phyloP scores from a whole-genome alignment of 768 basidiomycete genomes.

The Holtermanniella nyarrowii region DNA sequence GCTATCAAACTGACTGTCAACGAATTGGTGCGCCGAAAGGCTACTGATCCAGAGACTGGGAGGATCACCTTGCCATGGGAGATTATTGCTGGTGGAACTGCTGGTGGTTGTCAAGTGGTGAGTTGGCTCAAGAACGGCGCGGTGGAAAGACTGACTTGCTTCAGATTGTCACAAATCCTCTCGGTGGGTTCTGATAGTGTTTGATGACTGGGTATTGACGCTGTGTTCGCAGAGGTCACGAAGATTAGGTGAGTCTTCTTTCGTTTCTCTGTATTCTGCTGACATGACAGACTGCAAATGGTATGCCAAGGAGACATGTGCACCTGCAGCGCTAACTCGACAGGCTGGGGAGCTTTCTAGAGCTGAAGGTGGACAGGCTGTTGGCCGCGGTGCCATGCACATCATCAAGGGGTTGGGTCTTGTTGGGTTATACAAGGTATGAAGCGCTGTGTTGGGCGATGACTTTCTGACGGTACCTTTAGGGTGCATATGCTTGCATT shows the following conservation, averaged over 20 bases:
- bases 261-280: not conserved
- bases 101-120: constrained; percentile 97
- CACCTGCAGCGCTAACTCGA: not conserved
- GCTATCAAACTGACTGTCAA: constrained; percentile 97
- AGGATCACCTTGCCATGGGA: constrained; percentile 88
- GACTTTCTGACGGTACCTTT: not conserved
- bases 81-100: constrained; percentile 76
- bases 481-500: constrained; percentile 74
- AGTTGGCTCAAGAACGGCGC: too few relatives aligned
- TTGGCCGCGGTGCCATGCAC: constrained; percentile 75
- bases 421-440: constrained; percentile 68
- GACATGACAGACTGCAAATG: constrained; percentile 31
- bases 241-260: constrained; percentile 20
- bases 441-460: not conserved
- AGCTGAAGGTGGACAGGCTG: constrained; percentile 55
- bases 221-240: constrained; percentile 31
- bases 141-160: not conserved
- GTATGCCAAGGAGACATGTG: constrained; percentile 42
- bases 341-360: constrained; percentile 73
- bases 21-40: constrained; percentile 70
- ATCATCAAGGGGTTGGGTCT: constrained; percentile 88
- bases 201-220: too few relatives aligned
- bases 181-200: too few relatives aligned
- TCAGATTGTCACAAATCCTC: constrained; percentile 91
- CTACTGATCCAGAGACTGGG: constrained; percentile 91